Base-by-base conservation (phyloP, 225 moss, liverwort and hornwort species). In the Neckera pumila region DNA sequence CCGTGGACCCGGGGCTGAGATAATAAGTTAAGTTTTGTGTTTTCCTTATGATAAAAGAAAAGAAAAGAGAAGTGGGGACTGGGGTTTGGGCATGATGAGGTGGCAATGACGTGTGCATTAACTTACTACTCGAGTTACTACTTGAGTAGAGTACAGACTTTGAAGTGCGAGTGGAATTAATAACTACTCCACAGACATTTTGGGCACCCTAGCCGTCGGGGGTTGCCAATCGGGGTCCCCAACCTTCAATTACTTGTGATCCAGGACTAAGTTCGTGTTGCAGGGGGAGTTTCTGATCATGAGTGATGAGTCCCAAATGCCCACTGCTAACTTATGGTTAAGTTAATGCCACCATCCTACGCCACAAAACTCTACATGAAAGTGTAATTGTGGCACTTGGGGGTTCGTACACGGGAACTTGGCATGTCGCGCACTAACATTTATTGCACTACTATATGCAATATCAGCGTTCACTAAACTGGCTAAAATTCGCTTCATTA, bases 351-450 rank as follows among this genome's bases (percentile, higher is more conserved):
- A 42, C 69, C 60, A 31, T 47, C 16, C 30, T 74, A 11, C 4
- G 31, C 47, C 74, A 31, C 4, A 11, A 73, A 73, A 45, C 15
- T 38, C 26, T 15, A 33, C 33, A 19, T 13, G 76, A 11, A 47
- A 22, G 34, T n/a, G n/a, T 36, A 78, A 56, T 51, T 53, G 34
- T 53, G 34, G 8, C 5, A 23, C 11, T 76, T 51, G 34, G 31
- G 47, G 76, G 76, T 4, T 14, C 8, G 34, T 30, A 74, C 30
- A 1, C 30, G 1, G 30, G 2, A 10, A 27, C 27, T 17, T 17
- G 2, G 8, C 1, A 15, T 17, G 11, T 11, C 0, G 0, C 0
- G 1, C 11, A 11, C 30, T 30, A 45, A 73, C 45, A 45, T 45
- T 73, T 30, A 30, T 3, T 73, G 43, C 72, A 51, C n/a, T n/a